Percentiles rank a stretch among this genome's conserved stretches.
Conservation (phyloP, 495 filamentous ascomycete genomes). For the Daldinia caldariorum region DNA sequence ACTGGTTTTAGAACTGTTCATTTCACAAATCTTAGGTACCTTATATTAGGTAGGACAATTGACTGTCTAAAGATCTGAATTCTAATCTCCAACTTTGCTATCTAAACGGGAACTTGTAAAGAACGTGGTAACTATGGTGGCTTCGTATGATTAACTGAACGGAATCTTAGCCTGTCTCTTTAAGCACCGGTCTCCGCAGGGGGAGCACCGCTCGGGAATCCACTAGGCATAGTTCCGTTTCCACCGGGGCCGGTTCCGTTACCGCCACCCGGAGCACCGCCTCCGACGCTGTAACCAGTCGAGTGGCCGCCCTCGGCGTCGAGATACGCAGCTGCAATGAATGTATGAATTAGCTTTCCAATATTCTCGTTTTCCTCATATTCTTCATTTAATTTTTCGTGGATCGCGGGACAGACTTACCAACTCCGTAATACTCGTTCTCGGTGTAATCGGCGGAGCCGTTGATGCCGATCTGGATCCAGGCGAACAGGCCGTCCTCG, state of each 20-base stretch:
- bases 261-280: constrained; percentile 28
- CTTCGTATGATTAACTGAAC: not conserved
- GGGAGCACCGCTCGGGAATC: constrained; percentile 12
- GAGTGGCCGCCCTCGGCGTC: constrained; percentile 44
- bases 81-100: too few species aligned
- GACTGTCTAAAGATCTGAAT: too few species aligned
- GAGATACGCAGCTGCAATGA: constrained; percentile 36
- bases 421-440: constrained; percentile 37
- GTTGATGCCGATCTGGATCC: constrained; percentile 61
- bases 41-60: too few species aligned
- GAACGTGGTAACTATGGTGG: not conserved
- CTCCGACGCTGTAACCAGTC: constrained; percentile 23
- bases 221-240: constrained; percentile 20
- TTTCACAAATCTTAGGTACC: too few species aligned
- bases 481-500: constrained; percentile 62
- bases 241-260: constrained; percentile 29
- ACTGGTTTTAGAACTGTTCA: too few species aligned
- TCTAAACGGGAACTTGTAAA: not conserved
- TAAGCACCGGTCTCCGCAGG: constrained; percentile 23
- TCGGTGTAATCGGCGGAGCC: constrained; percentile 45
- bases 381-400: too few species aligned
- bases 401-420: constrained; percentile 13
- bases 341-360: not conserved
- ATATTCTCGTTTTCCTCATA: not conserved
- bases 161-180: not conserved